A percentile compares a stretch with the other conserved stretches of the same genome.
Conservation (phyloP, 2,329 filamentous ascomycete genomes). For the Fusarium sp. region DNA sequence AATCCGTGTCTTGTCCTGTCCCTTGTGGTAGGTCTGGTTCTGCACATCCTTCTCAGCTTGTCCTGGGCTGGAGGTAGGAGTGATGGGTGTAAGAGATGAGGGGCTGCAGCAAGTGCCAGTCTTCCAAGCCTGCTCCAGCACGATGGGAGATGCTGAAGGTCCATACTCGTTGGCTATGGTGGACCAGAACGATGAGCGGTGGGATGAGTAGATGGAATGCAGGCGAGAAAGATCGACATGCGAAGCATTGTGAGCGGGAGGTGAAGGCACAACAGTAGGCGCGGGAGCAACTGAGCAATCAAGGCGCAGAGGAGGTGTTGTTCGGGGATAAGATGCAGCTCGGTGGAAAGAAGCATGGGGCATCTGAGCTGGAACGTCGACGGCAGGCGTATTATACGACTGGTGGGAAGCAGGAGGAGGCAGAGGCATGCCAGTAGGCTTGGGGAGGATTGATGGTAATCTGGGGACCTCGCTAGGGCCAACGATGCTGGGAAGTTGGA, state of each 20-base stretch:
- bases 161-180: conserved; percentile 79
- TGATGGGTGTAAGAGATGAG: conserved; percentile 60
- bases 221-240: conserved; percentile 74
- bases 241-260: conserved; percentile 50
- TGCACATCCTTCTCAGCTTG: conserved; percentile 57
- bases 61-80: conserved; percentile 64
- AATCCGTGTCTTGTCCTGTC: conserved; percentile 68
- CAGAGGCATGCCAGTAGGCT: conserved; percentile 66
- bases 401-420: conserved; percentile 53
- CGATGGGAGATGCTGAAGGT: conserved; percentile 67
- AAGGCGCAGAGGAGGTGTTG: conserved; percentile 64
- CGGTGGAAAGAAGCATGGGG: conserved; percentile 53
- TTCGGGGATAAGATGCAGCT: conserved; percentile 49
- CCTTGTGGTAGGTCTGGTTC: conserved; percentile 48
- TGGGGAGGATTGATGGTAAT: conserved; percentile 73
- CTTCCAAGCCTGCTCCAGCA: conserved; percentile 78
- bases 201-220: conserved; percentile 74
- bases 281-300: conserved; percentile 65
- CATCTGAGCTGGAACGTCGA: conserved; percentile 60
- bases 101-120: conserved; percentile 57
- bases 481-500: conserved; percentile 65
- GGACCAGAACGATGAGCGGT: conserved; percentile 78
- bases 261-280: conserved; percentile 52
- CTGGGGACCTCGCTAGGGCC: conserved; percentile 57
- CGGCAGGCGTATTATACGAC: conserved; percentile 56